phyloP scores from a whole-genome alignment of 2,329 filamentous ascomycete species.

The Plenodomus lindquistii region DNA sequence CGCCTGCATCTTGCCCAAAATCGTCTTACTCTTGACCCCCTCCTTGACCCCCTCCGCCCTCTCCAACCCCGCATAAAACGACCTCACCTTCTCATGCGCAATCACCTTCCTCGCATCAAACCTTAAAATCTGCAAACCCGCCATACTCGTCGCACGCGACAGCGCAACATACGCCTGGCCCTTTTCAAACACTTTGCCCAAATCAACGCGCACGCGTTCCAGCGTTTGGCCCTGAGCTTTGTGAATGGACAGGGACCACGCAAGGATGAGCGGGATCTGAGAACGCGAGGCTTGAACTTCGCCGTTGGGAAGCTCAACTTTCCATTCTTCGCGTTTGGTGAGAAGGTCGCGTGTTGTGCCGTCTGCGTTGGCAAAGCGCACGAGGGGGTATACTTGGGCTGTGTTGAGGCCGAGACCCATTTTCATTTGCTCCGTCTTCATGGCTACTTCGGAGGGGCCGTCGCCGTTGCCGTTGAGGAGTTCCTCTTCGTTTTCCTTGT shows the following conservation, averaged over 20 bases:
- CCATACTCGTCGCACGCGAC: conserved; percentile 85
- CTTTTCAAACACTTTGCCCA: conserved; percentile 92
- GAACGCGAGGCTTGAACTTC: conserved; percentile 87
- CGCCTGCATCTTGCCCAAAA: conserved; percentile 35
- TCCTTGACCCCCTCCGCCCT: conserved; percentile 62
- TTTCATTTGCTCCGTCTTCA: conserved; percentile 54
- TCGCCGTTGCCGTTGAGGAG: conserved; percentile 51
- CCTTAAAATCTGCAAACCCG: conserved; percentile 81
- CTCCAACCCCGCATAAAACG: conserved; percentile 83
- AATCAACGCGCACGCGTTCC: conserved; percentile 90
- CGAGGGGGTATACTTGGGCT: conserved; percentile 73
- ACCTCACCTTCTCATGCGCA: conserved; percentile 84
- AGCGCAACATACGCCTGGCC: conserved; percentile 97
- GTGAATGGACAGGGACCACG: conserved; percentile 96
- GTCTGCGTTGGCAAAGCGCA: conserved; percentile 80
- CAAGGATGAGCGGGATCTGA: conserved; percentile 80
- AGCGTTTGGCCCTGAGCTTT: conserved; percentile 96
- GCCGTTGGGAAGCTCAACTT: conserved; percentile 93
- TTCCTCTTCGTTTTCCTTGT: conserved; percentile 61
- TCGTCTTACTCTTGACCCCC: conserved; percentile 36
- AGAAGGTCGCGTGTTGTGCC: conserved; percentile 76
- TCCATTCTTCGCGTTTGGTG: conserved; percentile 89
- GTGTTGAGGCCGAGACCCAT: conserved; percentile 53
- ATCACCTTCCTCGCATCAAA: conserved; percentile 93
- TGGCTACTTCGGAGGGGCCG: conserved; percentile 46